These are phyloP conservation scores for Solanum chacoense DNA, from an alignment of 305 asterid genomes.

Conservation along the genomic window DNA sequence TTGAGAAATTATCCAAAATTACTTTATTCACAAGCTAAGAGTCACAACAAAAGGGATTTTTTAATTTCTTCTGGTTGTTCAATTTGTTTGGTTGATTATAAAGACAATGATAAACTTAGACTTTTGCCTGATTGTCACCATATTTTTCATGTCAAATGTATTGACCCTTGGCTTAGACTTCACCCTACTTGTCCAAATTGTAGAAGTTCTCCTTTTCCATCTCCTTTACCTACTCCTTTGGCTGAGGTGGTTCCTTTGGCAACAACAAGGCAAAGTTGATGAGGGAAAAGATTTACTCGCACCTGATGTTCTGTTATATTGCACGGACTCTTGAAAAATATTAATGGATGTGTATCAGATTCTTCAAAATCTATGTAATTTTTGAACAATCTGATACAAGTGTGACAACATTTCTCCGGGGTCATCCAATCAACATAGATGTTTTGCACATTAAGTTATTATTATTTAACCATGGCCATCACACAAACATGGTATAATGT, in stretches of 20 bases:
- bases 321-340: neutral
- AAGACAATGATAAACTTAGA: conserved; percentile 30
- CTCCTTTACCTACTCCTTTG: conserved; percentile 9
- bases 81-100: conserved; percentile 52
- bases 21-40: neutral
- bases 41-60: neutral
- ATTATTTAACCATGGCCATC: neutral
- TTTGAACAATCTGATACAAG: neutral
- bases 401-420: neutral
- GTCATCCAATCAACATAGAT: neutral
- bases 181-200: conserved; percentile 59
- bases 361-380: neutral
- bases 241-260: neutral
- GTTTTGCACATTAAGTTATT: neutral
- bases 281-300: neutral
- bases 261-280: neutral
- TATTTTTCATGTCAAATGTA: conserved; percentile 45
- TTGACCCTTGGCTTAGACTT: conserved; percentile 49
- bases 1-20: neutral
- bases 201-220: conserved; percentile 36
- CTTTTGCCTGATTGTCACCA: conserved; percentile 50
- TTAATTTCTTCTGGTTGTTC: conserved; percentile 24
- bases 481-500: neutral
- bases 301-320: neutral
- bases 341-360: neutral